These are phyloP conservation scores for Orbilia brochopaga DNA, from an alignment of 2,329 filamentous ascomycete species.

Conservation along the genomic window DNA sequence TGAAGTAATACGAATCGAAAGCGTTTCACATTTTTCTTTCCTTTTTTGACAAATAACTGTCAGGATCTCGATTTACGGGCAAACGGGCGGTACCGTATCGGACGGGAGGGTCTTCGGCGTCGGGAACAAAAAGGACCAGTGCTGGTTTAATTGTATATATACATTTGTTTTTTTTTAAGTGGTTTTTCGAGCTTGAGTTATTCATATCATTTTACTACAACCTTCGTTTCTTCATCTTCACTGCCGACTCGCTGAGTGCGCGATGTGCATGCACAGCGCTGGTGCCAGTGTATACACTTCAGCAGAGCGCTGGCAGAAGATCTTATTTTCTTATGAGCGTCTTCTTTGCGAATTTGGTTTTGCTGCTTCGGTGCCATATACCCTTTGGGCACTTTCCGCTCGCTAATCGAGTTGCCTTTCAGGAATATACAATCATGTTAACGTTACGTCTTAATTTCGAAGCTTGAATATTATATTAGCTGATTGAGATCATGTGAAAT, in stretches of 20 bases:
- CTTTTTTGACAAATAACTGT: too few relatives aligned
- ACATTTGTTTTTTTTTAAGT: conserved; percentile 11
- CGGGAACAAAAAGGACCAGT: conserved; percentile 7
- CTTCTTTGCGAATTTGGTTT: neutral
- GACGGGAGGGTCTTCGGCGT: conserved; percentile 11
- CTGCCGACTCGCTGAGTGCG: neutral
- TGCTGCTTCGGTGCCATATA: neutral
- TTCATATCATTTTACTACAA: conserved; percentile 31
- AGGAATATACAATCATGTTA: neutral
- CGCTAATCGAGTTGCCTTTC: neutral
- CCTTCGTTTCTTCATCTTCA: neutral
- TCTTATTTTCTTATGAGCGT: neutral
- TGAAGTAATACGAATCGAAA: neutral
- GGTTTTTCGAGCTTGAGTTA: too few relatives aligned
- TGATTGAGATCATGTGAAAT: neutral
- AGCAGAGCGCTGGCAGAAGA: too few relatives aligned
- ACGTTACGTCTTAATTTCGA: neutral
- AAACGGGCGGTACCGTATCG: conserved; percentile 3
- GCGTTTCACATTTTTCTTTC: conserved; percentile 12
- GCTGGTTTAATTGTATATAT: conserved; percentile 10
- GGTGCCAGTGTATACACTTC: neutral
- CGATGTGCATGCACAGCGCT: neutral
- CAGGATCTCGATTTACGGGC: neutral
- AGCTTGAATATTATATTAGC: neutral
- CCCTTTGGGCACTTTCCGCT: neutral